Percentiles rank a stretch among this genome's conserved stretches.
Evolutionary conservation across 2,329 filamentous ascomycete species (phyloP).

Genomic region (Colletotrichum australisinense): DNA sequence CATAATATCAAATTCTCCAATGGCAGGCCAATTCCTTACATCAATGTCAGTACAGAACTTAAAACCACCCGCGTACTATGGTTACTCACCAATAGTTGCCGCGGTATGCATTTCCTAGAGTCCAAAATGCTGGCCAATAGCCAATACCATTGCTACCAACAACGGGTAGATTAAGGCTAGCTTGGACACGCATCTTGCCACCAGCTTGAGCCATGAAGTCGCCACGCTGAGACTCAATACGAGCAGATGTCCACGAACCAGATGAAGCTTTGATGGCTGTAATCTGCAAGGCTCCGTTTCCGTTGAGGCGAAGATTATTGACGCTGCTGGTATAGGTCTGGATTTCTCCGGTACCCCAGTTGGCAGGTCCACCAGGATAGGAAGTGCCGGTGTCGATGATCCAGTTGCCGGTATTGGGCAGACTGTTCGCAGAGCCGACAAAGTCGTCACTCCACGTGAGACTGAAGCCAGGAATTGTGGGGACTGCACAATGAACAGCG

Average conservation of each 20-base stretch:
- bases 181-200: slow-evolving; percentile 51
- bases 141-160: slow-evolving; percentile 52
- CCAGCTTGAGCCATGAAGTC: slow-evolving; percentile 49
- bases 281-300: slow-evolving; percentile 57
- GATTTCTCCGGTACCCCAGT: slow-evolving; percentile 63
- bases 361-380: slow-evolving; percentile 56
- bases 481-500: slow-evolving; percentile 29
- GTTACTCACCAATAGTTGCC: slow-evolving; percentile 43
- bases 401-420: slow-evolving; percentile 55
- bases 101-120: slow-evolving; percentile 52
- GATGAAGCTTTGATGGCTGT: slow-evolving; percentile 54
- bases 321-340: slow-evolving; percentile 56
- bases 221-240: slow-evolving; percentile 51
- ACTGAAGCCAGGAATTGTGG: slow-evolving; percentile 36
- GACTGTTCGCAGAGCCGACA: slow-evolving; percentile 42
- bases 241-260: slow-evolving; percentile 56
- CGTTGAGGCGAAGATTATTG: slow-evolving; percentile 60
- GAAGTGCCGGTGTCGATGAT: slow-evolving; percentile 54
- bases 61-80: too few relatives aligned
- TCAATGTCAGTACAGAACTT: neutral
- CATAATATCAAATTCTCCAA: slow-evolving; percentile 59
- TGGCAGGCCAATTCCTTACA: slow-evolving; percentile 51
- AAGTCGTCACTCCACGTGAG: slow-evolving; percentile 49
- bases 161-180: slow-evolving; percentile 47
- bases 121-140: slow-evolving; percentile 60